phyloP scores from a whole-genome alignment of 176 grass and related monocot species.

The Canna indica region DNA sequence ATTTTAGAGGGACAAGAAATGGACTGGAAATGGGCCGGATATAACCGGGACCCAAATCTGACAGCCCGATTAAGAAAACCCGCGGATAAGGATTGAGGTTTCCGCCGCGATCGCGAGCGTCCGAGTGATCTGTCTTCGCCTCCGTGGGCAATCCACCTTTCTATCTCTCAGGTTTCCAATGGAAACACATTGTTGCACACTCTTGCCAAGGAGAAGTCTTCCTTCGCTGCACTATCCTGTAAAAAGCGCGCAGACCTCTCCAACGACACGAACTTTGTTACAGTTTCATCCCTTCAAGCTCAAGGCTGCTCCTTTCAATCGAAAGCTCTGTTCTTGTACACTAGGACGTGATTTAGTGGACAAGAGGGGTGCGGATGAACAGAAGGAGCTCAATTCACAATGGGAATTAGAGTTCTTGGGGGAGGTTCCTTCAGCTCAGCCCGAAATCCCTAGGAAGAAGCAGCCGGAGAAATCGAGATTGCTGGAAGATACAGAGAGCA shows the following conservation, averaged over 20 bases:
- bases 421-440: constrained; percentile 7
- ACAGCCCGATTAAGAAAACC: no score
- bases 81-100: no score
- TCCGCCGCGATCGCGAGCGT: no score
- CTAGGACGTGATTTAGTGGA: constrained; percentile 2
- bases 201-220: constrained; percentile 19
- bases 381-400: constrained; percentile 11
- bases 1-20: no score
- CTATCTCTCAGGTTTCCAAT: not conserved
- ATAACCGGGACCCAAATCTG: no score
- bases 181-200: constrained; percentile 20
- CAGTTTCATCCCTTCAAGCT: constrained; percentile 13
- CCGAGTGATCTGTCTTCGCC: no score
- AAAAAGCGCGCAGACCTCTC: constrained; percentile 14
- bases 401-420: constrained; percentile 42
- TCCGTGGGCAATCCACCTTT: not conserved
- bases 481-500: constrained; percentile 34
- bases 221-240: constrained; percentile 18
- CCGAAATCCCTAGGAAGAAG: not conserved
- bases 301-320: not conserved
- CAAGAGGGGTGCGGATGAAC: constrained; percentile 9
- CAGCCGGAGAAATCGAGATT: constrained; percentile 15
- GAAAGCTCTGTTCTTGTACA: constrained; percentile 21
- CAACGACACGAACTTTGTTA: not conserved
- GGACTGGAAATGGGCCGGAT: no score